Base-by-base conservation (phyloP, 2,329 filamentous ascomycete genomes). In the Apiospora marii region DNA sequence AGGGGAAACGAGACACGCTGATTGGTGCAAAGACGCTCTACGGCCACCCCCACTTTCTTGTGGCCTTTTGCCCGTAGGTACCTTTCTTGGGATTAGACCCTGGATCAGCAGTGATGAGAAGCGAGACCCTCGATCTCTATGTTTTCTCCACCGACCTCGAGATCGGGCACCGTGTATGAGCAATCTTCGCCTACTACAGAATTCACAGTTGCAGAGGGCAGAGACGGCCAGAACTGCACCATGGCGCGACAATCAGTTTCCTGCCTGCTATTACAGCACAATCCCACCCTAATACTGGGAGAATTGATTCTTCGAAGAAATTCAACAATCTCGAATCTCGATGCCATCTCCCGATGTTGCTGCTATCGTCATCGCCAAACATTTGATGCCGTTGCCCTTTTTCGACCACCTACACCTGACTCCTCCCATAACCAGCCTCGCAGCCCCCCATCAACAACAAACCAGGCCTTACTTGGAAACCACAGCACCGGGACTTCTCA, bases 241-340 rank as follows among this genome's bases (percentile, higher is more conserved):
- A 68, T 68, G 43, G 67, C 41, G 41, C 44, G 41, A 48, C 44
- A 19, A 14, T 34, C 67, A 10, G 7, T 41, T 46, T 30, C 41
- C 37, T 19, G 37, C 48, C 22, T 24, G n/a, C 22, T 22, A 51
- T 24, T 41, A n/a, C 49, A 30, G 27, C 4, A 41, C 37, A 22
- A 24, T 41, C 3, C 68, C 27, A 37, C n/a, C 34, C 22, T 70
- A 41, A 22, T 27, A 41, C 24, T 58, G 37, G 19, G 1, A n/a
- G n/a, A 19, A 41, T 51, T 37, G 68, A 24, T 13, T 37, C 37
- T 58, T 58, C 49, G 43, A 14, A 14, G 14, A 53, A n/a, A 27
- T 19, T 30, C 68, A 41, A 24, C 46, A n/a, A 70, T 70, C 48
- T 58, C 68, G 68, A 70, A 70, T 70, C 68, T 70, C 68, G 68